Conservation (phyloP, 2,329 filamentous ascomycete genomes). For the Penicillium sp. region DNA sequence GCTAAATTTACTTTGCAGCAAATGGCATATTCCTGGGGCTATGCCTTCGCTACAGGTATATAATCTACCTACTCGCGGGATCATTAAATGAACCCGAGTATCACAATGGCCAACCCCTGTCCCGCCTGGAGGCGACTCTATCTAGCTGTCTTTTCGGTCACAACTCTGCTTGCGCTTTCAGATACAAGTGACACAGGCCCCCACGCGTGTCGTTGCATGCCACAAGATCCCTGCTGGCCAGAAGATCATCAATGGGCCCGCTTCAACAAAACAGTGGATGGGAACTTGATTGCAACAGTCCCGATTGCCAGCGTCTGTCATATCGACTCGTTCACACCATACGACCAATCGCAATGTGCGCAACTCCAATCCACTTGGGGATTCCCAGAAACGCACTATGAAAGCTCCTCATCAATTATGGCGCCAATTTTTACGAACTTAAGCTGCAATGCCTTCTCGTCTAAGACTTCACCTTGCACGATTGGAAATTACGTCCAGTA, state of each 20-base stretch:
- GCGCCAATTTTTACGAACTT: not conserved
- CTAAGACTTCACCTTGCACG: constrained; percentile 8
- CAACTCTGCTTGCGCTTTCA: not conserved
- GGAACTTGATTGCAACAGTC: constrained; percentile 7
- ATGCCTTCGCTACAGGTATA: not conserved
- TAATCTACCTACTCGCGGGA: not conserved
- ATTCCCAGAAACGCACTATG: not conserved
- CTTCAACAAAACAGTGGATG: constrained; percentile 10
- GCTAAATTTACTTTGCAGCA: not conserved
- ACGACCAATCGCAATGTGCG: not conserved
- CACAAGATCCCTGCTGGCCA: constrained; percentile 14
- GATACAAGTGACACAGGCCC: not conserved
- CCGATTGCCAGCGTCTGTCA: constrained; percentile 11
- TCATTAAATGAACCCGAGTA: not conserved
- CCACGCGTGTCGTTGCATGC: constrained; percentile 5
- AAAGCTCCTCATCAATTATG: not conserved
- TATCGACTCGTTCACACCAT: not conserved
- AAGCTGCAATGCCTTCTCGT: constrained; percentile 1
- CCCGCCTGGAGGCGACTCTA: not conserved
- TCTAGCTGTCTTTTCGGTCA: not conserved
- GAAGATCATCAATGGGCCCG: not conserved
- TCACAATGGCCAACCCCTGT: not conserved
- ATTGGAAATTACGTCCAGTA: constrained; percentile 7
- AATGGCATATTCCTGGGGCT: not conserved
- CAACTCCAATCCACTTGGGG: not conserved